These are phyloP conservation scores for Chaetomidium leptoderma DNA, from an alignment of 495 filamentous ascomycete genomes.

Conservation along the genomic window DNA sequence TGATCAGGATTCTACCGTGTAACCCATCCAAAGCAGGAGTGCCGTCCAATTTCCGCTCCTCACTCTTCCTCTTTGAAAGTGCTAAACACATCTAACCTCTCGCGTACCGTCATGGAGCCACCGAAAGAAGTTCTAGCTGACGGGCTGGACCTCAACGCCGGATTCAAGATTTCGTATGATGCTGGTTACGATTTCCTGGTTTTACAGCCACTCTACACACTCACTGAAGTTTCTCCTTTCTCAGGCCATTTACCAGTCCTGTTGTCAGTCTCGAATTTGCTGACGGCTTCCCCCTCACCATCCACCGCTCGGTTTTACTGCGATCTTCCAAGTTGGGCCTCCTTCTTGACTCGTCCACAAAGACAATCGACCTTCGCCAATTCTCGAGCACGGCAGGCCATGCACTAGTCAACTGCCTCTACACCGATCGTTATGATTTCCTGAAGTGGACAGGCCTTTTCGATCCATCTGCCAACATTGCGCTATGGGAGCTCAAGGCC, in stretches of 20 bases:
- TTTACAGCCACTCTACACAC: neutral
- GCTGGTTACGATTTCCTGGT: neutral
- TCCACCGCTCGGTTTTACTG: constrained; percentile 19
- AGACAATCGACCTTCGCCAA: constrained; percentile 2
- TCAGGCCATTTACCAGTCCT: constrained; percentile 27
- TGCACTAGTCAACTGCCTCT: constrained; percentile 31
- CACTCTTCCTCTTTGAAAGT: too few species aligned
- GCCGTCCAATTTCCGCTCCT: too few species aligned
- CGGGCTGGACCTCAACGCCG: neutral
- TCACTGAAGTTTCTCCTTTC: neutral
- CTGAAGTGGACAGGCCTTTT: neutral
- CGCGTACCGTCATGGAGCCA: neutral
- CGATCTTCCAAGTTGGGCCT: constrained; percentile 14
- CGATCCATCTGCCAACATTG: neutral
- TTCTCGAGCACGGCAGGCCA: constrained; percentile 26
- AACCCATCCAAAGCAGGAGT: too few species aligned
- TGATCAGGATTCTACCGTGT: too few species aligned
- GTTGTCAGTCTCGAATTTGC: constrained; percentile 19
- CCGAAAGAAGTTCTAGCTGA: neutral
- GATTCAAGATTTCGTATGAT: neutral
- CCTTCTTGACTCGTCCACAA: constrained; percentile 8
- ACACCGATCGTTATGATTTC: constrained; percentile 6
- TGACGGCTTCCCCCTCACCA: constrained; percentile 12
- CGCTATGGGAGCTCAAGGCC: constrained; percentile 1
- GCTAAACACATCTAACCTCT: neutral